Percentiles rank a stretch among this genome's conserved stretches.
phyloP scores from a whole-genome alignment of 1,284 basidiomycete species.

The Albatrellus sp. region DNA sequence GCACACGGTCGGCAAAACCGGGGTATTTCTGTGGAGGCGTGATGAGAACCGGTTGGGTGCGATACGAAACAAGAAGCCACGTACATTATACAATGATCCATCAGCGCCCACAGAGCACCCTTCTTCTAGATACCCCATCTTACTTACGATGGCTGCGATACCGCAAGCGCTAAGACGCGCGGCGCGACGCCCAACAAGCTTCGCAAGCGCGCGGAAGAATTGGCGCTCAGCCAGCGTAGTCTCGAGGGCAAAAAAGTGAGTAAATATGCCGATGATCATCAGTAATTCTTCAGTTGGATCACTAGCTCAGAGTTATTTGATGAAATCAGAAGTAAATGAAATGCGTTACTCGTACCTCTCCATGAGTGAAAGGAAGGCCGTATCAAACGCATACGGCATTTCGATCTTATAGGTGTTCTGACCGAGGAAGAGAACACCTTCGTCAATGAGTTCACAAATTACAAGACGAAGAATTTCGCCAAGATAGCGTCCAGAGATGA shows the following conservation, averaged over 20 bases:
- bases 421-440: slow-evolving; percentile 92
- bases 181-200: slow-evolving; percentile 81
- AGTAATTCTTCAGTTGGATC: slow-evolving; percentile 97
- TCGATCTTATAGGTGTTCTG: slow-evolving; percentile 98
- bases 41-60: not conserved
- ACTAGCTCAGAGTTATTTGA: slow-evolving; percentile 24
- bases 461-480: slow-evolving; percentile 93
- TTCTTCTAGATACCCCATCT: slow-evolving; percentile 83
- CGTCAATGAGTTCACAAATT: slow-evolving; percentile 91
- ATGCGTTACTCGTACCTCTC: slow-evolving; percentile 50
- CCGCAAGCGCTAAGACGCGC: slow-evolving; percentile 86
- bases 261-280: slow-evolving; percentile 93
- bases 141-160: slow-evolving; percentile 88
- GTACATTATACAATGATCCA: slow-evolving; percentile 84
- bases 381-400: slow-evolving; percentile 87
- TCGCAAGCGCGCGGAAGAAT: slow-evolving; percentile 88
- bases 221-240: slow-evolving; percentile 90
- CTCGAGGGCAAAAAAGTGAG: slow-evolving; percentile 89
- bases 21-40: slow-evolving; percentile 75
- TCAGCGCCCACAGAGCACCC: slow-evolving; percentile 87
- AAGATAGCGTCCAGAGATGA: slow-evolving; percentile 95
- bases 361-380: slow-evolving; percentile 93
- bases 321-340: not conserved
- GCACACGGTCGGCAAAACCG: slow-evolving; percentile 79
- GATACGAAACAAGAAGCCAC: slow-evolving; percentile 17